A percentile compares a stretch with the other conserved stretches of the same genome.
Conservation (phyloP, 306 rosid genomes). For the Citrullus colocynthis region DNA sequence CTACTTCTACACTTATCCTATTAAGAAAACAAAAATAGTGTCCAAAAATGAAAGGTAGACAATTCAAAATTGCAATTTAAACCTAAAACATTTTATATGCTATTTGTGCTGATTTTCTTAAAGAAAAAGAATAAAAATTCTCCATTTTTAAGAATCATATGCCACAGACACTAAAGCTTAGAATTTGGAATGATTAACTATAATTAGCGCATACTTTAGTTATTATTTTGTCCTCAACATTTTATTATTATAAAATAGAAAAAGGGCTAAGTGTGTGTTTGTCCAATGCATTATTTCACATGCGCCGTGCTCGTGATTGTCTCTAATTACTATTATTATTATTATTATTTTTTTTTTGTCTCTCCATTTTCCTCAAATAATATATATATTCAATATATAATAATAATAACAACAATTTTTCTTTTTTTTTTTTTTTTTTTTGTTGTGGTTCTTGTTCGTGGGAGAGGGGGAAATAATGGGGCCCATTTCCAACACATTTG, state of each 20-base stretch:
- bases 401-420: background rate
- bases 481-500: slow-evolving; percentile 1
- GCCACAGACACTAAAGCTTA: background rate
- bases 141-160: background rate
- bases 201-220: background rate
- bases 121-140: background rate
- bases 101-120: too few species aligned
- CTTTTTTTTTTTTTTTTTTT: background rate
- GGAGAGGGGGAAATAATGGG: background rate
- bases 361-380: background rate
- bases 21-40: too few species aligned
- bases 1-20: too few species aligned
- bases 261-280: background rate
- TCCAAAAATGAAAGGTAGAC: too few species aligned
- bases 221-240: background rate
- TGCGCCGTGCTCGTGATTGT: background rate
- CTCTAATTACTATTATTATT: background rate
- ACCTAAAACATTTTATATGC: too few species aligned
- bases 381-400: background rate
- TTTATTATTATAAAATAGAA: background rate
- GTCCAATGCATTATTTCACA: background rate
- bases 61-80: too few species aligned
- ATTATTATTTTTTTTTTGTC: background rate
- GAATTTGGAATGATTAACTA: background rate
- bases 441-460: background rate